A percentile compares a stretch with the other conserved stretches of the same genome.
These are phyloP conservation scores for Torrubiella hemipterigena DNA, from an alignment of 2,329 filamentous ascomycete genomes.

Conservation along the genomic window DNA sequence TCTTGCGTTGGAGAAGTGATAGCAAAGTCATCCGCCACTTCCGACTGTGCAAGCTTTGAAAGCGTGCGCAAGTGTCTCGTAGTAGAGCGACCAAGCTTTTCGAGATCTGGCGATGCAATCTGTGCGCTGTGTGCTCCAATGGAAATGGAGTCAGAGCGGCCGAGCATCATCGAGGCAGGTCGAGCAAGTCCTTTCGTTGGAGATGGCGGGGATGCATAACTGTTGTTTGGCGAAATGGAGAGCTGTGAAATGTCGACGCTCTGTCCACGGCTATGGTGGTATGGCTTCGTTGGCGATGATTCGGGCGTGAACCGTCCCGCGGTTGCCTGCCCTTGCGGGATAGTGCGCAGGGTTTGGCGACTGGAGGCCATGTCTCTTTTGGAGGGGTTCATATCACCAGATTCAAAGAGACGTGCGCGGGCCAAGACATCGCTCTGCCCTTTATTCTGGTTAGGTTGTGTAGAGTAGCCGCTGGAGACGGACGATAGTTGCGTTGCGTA, in stretches of 20 bases:
- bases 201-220: conserved; percentile 27
- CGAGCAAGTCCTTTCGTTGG: conserved; percentile 30
- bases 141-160: conserved; percentile 42
- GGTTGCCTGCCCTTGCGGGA: conserved; percentile 51
- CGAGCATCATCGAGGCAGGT: conserved; percentile 50
- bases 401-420: conserved; percentile 36
- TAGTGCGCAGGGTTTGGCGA: conserved; percentile 65
- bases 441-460: conserved; percentile 50
- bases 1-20: conserved; percentile 71
- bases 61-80: conserved; percentile 82
- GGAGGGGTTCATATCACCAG: conserved; percentile 28
- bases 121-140: conserved; percentile 24
- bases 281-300: conserved; percentile 22
- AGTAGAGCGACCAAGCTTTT: conserved; percentile 74
- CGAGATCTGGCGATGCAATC: conserved; percentile 60
- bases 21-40: conserved; percentile 66
- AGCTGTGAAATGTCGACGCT: conserved; percentile 51
- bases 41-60: conserved; percentile 68
- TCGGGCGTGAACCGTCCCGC: too few species aligned
- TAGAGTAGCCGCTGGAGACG: conserved; percentile 47
- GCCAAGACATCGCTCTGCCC: conserved; percentile 60
- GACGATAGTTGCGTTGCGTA: conserved; percentile 53
- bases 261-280: conserved; percentile 36
- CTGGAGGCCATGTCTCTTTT: conserved; percentile 45
- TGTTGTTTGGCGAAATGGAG: conserved; percentile 33